These are phyloP conservation scores for Echites panduratus DNA, from an alignment of 257 asterid species.

Conservation along the genomic window DNA sequence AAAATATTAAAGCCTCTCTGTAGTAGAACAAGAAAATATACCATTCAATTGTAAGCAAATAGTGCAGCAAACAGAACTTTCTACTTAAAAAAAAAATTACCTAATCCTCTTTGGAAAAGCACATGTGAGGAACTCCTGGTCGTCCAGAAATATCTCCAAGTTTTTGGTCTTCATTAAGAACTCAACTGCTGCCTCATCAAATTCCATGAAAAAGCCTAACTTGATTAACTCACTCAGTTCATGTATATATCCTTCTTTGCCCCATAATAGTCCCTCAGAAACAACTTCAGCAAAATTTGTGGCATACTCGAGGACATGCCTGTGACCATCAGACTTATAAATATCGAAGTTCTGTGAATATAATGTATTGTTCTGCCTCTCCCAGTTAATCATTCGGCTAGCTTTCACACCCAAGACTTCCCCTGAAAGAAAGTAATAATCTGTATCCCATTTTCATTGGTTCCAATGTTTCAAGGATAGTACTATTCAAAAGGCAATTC, in stretches of 20 bases:
- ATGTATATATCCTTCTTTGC: constrained; percentile 17
- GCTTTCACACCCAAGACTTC: constrained; percentile 14
- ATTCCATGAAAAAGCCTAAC: constrained; percentile 28
- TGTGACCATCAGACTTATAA: constrained; percentile 20
- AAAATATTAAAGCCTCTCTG: too few species aligned
- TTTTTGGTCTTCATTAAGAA: constrained; percentile 32
- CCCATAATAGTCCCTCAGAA: constrained; percentile 29
- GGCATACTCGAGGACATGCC: constrained; percentile 21
- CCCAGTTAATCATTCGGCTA: constrained; percentile 29
- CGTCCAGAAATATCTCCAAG: constrained; percentile 28
- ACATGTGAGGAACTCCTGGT: constrained; percentile 27
- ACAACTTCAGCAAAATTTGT: constrained; percentile 25
- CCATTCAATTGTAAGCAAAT: too few species aligned
- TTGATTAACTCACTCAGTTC: constrained; percentile 29
- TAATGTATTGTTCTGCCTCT: constrained; percentile 16
- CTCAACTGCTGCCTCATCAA: constrained; percentile 30
- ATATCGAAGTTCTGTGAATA: constrained; percentile 18
- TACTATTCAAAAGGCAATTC: constrained; percentile 16
- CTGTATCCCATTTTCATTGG: constrained; percentile 19
- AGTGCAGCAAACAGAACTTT: not conserved
- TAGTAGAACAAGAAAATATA: too few species aligned
- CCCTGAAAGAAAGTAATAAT: constrained; percentile 27
- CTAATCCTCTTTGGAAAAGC: constrained; percentile 19
- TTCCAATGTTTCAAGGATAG: constrained; percentile 12
- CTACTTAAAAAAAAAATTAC: not conserved